These are phyloP conservation scores for Amylostereum chailletii DNA, from an alignment of 1,284 basidiomycete species.

Conservation along the genomic window DNA sequence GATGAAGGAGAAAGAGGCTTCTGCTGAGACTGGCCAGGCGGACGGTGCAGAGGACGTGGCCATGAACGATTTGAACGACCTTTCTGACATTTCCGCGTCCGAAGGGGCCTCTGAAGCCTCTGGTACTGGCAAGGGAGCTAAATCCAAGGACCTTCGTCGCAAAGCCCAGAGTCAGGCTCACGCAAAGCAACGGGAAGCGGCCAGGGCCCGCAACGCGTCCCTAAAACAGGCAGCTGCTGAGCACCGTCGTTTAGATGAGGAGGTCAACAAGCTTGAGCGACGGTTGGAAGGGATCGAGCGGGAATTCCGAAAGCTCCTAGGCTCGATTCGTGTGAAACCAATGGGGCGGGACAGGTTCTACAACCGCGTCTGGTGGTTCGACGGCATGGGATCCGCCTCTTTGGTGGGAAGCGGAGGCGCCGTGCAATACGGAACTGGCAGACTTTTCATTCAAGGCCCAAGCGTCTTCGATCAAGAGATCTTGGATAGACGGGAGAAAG, in stretches of 20 bases:
- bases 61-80: constrained; percentile 58
- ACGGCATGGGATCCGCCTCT: constrained; percentile 84
- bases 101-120: constrained; percentile 44
- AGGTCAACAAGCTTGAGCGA: constrained; percentile 71
- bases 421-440: constrained; percentile 78
- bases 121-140: constrained; percentile 19
- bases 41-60: constrained; percentile 42
- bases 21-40: constrained; percentile 21
- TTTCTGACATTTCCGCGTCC: constrained; percentile 50
- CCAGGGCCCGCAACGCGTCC: constrained; percentile 63
- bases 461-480: constrained; percentile 71
- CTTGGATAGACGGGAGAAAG: constrained; percentile 49
- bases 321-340: constrained; percentile 79
- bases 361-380: constrained; percentile 97
- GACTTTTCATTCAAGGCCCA: constrained; percentile 87
- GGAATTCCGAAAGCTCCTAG: constrained; percentile 84
- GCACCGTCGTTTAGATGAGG: constrained; percentile 78
- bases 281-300: constrained; percentile 84
- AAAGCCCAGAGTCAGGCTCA: constrained; percentile 34
- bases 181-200: constrained; percentile 69
- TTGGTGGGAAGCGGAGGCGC: constrained; percentile 68
- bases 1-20: constrained; percentile 37
- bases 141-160: constrained; percentile 18
- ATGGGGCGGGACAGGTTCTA: constrained; percentile 90
- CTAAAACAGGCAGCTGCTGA: constrained; percentile 67